These are phyloP conservation scores for Clarireedia homoeocarpa DNA, from an alignment of 2,329 filamentous ascomycete species.

Conservation along the genomic window DNA sequence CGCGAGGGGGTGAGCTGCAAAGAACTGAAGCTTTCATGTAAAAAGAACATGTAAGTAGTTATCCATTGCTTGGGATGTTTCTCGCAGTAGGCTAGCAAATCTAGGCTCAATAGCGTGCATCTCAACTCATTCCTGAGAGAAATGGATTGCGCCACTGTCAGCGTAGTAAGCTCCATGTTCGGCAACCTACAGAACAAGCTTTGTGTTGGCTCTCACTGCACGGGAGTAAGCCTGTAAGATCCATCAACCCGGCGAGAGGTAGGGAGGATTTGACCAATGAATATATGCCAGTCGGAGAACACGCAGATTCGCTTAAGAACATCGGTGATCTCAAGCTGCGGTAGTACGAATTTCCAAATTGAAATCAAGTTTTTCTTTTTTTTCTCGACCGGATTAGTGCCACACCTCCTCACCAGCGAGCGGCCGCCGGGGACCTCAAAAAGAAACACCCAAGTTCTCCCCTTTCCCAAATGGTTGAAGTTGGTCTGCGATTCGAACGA, in stretches of 20 bases:
- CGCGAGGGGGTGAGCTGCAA: no score
- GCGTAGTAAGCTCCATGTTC: background rate
- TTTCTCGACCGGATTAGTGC: no score
- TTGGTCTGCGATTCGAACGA: no score
- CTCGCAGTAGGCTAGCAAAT: background rate
- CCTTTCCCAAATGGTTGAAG: no score
- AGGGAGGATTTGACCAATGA: background rate
- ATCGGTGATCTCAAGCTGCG: background rate
- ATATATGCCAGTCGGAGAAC: background rate
- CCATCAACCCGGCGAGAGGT: constrained; percentile 9
- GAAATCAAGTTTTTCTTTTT: background rate
- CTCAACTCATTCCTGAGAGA: background rate
- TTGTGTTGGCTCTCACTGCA: background rate
- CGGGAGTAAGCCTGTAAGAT: constrained; percentile 1
- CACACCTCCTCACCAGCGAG: no score
- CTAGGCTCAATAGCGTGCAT: background rate
- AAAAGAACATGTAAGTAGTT: background rate
- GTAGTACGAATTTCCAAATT: background rate
- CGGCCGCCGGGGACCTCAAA: no score
- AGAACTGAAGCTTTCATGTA: background rate
- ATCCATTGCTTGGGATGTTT: background rate
- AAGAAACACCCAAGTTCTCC: no score
- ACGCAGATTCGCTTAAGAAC: background rate
- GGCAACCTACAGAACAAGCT: constrained; percentile 2
- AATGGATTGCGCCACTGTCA: no score